Evolutionary conservation across 2,329 filamentous ascomycete species (phyloP), one percentile per base, ranked within the genome.

Genomic region (Knoxdaviesia capensis): DNA sequence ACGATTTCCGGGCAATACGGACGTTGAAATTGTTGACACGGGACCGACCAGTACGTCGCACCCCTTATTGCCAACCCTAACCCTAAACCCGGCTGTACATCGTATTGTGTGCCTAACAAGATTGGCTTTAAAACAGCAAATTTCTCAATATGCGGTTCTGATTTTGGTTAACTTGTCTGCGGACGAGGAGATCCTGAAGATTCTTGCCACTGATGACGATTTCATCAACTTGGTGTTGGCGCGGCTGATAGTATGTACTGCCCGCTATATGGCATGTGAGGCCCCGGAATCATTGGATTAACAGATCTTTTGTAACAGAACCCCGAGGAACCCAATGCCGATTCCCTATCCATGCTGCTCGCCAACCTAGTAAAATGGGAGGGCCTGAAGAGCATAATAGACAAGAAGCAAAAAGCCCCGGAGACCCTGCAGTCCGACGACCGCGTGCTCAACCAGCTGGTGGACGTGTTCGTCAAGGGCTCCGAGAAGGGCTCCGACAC

Each of bases 391-490:
- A 68, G 69, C 37, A 64, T 94, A 5, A 59, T 88, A 7, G 65
- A 67, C 5, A 65, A 80, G 43, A 80, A 79, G 52, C 79, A 85
- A 47, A 62, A 70, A 6, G 58, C 78, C 0, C 80, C 85, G 3
- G 71, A 76, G 43, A 66, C 68, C n/a, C 70, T 94, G 6, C 76
- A 74, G 5, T 80, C 74, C 1, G 82, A 84, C 36, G 70, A 77
- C 34, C 67, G 74, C 45, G 77, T 84, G 5, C 73, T 96, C 51
- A 86, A 94, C 57, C 90, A 96, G 59, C 65, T 98, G 31, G 75
- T 98, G 57, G 90, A 96, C 57, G 79, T 92, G 51, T 98, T 98
- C 55, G 90, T 96, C 55, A 92, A 90, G 62, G 88, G 88, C 20
- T 77, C 83, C 28, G 77, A 81, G 46, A 81, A 80, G 29, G 88